These are phyloP conservation scores for Quercus alba DNA, from an alignment of 306 rosid species.

Conservation along the genomic window DNA sequence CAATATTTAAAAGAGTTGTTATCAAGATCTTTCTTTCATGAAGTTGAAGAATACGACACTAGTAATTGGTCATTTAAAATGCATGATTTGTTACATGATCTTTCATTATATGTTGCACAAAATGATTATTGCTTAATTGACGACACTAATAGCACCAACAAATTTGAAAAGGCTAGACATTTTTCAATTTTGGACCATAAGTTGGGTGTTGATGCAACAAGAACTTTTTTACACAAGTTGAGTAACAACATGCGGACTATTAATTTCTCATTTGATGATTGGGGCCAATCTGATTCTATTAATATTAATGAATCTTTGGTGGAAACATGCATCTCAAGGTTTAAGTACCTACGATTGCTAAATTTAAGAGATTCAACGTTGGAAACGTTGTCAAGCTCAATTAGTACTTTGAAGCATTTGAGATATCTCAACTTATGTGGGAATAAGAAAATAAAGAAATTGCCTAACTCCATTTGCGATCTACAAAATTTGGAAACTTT, in stretches of 20 bases:
- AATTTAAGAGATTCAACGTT: slow-evolving; percentile 2
- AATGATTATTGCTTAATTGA: not conserved
- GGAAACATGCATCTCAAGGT: not conserved
- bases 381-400: slow-evolving; percentile 9
- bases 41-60: no score
- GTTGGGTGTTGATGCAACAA: not conserved
- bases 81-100: slow-evolving; percentile 21
- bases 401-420: slow-evolving; percentile 7
- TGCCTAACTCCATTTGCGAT: slow-evolving; percentile 26
- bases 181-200: no score
- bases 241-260: no score
- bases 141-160: not conserved
- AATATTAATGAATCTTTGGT: no score
- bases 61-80: not conserved
- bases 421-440: slow-evolving; percentile 4
- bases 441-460: not conserved
- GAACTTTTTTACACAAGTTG: no score
- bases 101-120: slow-evolving; percentile 16
- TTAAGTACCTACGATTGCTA: slow-evolving; percentile 7
- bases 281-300: no score
- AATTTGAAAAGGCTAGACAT: not conserved
- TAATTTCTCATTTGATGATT: no score
- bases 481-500: slow-evolving; percentile 26
- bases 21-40: slow-evolving; percentile 21
- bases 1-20: slow-evolving; percentile 17